Percentiles rank a stretch among this genome's conserved stretches.
Conservation (phyloP, 805 yeast genomes). For the Candida parachauliodes region DNA sequence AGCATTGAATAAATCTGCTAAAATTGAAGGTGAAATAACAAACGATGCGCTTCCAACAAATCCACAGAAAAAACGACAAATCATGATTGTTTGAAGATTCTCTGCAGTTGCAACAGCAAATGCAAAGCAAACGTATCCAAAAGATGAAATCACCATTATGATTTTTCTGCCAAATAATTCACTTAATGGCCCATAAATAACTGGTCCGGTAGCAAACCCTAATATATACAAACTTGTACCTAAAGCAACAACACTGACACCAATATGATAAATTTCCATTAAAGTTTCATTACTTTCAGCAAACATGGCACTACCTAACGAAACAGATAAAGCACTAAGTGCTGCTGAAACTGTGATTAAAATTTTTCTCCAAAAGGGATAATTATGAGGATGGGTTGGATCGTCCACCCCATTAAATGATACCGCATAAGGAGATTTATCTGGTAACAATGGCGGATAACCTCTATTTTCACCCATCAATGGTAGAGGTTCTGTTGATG, state of each 20-base stretch:
- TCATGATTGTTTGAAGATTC: constrained; percentile 71
- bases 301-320: constrained; percentile 84
- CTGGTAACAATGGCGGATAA: constrained; percentile 61
- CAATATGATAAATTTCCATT: constrained; percentile 51
- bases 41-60: constrained; percentile 80
- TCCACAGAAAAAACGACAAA: constrained; percentile 79
- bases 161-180: constrained; percentile 36
- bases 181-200: constrained; percentile 59
- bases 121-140: constrained; percentile 37
- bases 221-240: constrained; percentile 79
- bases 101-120: constrained; percentile 75
- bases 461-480: constrained; percentile 65
- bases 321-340: constrained; percentile 37
- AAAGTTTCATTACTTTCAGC: constrained; percentile 56
- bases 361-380: constrained; percentile 41
- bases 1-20: constrained; percentile 76
- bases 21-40: constrained; percentile 80
- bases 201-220: constrained; percentile 92
- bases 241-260: constrained; percentile 64
- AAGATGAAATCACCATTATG: constrained; percentile 42
- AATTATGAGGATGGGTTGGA: constrained; percentile 74
- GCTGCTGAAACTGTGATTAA: constrained; percentile 17
- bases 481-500: constrained; percentile 29
- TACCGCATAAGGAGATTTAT: constrained; percentile 56
- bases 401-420: constrained; percentile 76